These are phyloP conservation scores for Venturia oleaginea DNA, from an alignment of 2,329 filamentous ascomycete genomes.

Conservation along the genomic window DNA sequence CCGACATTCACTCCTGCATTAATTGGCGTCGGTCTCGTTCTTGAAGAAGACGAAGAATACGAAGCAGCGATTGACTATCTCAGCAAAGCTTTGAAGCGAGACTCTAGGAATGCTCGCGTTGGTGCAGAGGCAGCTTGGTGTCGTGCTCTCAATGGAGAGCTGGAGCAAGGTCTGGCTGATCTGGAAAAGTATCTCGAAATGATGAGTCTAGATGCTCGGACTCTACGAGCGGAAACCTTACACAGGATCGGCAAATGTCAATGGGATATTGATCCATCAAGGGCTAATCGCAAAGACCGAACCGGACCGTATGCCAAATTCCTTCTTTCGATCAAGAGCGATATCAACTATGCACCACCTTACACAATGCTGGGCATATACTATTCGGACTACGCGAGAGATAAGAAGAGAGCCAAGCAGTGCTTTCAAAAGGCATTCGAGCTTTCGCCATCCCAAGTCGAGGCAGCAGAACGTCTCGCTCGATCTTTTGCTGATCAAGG, in stretches of 20 bases:
- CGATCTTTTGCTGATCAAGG: conserved; percentile 77
- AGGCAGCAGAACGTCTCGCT: conserved; percentile 80
- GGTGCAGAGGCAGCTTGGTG: conserved; percentile 89
- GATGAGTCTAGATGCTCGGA: conserved; percentile 30
- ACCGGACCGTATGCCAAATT: conserved; percentile 77
- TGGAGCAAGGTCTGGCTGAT: conserved; percentile 56
- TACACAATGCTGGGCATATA: conserved; percentile 88
- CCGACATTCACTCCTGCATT: conserved; percentile 69
- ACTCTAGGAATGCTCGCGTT: conserved; percentile 66
- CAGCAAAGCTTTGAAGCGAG: conserved; percentile 62
- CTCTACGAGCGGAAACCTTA: conserved; percentile 75
- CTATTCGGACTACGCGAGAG: conserved; percentile 83
- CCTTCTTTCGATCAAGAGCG: conserved; percentile 72
- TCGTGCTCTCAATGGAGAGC: conserved; percentile 71
- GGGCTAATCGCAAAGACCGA: conserved; percentile 66
- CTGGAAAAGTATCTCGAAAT: conserved; percentile 60
- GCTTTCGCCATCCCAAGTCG: conserved; percentile 74
- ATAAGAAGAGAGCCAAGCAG: conserved; percentile 75
- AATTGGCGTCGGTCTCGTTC: conserved; percentile 82
- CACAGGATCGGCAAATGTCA: conserved; percentile 81
- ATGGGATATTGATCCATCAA: conserved; percentile 74
- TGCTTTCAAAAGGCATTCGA: conserved; percentile 97
- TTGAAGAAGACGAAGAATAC: conserved; percentile 89
- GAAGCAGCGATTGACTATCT: conserved; percentile 73
- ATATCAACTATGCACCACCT: conserved; percentile 78